A percentile compares a stretch with the other conserved stretches of the same genome.
phyloP scores from a whole-genome alignment of 345 rosid species.

The Eucalyptus victrix region DNA sequence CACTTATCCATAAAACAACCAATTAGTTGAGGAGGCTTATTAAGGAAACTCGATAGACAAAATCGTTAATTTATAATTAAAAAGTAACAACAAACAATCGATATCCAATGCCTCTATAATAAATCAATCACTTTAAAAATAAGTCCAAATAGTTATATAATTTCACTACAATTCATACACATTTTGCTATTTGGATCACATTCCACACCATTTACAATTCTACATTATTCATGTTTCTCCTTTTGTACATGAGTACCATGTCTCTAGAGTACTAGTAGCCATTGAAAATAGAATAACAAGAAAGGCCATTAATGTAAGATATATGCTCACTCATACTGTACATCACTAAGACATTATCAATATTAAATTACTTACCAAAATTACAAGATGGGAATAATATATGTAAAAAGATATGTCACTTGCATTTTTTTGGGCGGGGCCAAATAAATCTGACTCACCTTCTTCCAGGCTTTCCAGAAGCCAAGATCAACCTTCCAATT shows the following conservation, averaged over 20 bases:
- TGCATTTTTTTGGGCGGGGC: background rate
- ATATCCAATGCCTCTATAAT: no score
- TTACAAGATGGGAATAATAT: background rate
- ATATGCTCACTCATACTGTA: background rate
- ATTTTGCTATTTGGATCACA: background rate
- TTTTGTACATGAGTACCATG: background rate
- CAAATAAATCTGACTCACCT: background rate
- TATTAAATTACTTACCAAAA: background rate
- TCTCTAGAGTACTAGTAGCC: background rate
- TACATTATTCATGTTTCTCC: background rate
- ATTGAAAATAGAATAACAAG: background rate
- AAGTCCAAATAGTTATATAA: no score
- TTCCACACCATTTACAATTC: rapidly evolving
- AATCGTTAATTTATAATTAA: background rate
- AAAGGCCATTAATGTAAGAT: background rate
- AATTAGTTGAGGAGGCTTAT: background rate
- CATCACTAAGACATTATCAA: background rate
- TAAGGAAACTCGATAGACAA: background rate
- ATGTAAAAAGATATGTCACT: no score
- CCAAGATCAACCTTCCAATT: background rate
- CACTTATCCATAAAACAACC: background rate
- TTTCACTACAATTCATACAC: background rate
- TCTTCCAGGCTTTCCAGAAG: background rate
- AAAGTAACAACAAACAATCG: no score
- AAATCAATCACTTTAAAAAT: background rate